Base-by-base conservation (phyloP, 2,329 filamentous ascomycete genomes). In the Colletotrichum camelliae region DNA sequence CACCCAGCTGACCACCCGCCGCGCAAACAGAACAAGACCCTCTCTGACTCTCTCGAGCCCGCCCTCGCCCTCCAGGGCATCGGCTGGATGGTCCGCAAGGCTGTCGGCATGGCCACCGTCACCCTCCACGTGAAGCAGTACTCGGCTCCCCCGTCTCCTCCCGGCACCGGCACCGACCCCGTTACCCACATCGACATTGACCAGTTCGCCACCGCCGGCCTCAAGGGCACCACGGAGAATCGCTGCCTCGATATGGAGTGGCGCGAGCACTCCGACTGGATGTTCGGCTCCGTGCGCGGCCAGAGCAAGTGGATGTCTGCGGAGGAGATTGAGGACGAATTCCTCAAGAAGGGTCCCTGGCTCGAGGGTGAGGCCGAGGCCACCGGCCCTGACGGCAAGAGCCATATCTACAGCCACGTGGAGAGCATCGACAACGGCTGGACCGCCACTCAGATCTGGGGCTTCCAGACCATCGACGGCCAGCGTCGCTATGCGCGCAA, bases 231-330 rank as follows among this genome's bases (percentile, higher is more conserved):
- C 66, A 81, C 86, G 57, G 91, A 92, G 88, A 83, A 84, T 78
- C 90, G 91, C 74, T 89, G 87, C 81, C 80, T 90, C 68, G 90
- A 92, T 86, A 81, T 84, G 82, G 79, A 79, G 70, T 83, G 79
- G 79, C 92, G 93, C 79, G 89, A 91, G 77, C 94, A 96, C 87
- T 87, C 86, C 29, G 95, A 98, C 87, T 93, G 92, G 88, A 90
- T 98, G 79, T 98, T 97, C 83, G 96, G 96, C 74, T 86, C 85
- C 71, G 89, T 97, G 77, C 87, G 87, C 67, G 94, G 94, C 73
- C 88, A 88, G 76, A 91, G 89, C 58, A 85, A 87, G 61, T 92
- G 89, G 82, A 79, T 91, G 74, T 81, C 80, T 13, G 81, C 85
- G 24, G 87, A 84, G 21, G 88, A 89, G 21, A 83, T 91, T 48